These are phyloP conservation scores for Cladophialophora carrionii DNA, from an alignment of 2,329 filamentous ascomycete species.

Conservation along the genomic window DNA sequence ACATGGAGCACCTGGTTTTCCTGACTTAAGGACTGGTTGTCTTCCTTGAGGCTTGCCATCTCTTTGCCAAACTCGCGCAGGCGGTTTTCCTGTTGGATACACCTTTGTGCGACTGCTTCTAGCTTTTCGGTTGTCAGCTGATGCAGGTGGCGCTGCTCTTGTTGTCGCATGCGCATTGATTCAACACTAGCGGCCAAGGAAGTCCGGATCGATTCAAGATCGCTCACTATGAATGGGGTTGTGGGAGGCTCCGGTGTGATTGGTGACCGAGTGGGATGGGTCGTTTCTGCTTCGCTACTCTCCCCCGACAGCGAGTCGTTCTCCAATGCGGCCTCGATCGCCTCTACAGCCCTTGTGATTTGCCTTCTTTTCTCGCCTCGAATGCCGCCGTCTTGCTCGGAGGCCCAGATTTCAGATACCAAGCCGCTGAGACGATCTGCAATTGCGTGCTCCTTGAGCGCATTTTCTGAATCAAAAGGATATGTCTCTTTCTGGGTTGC, in stretches of 20 bases:
- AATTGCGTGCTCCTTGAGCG: conserved; percentile 11
- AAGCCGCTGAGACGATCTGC: conserved; percentile 32
- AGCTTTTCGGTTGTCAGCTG: conserved; percentile 35
- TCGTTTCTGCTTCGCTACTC: conserved; percentile 17
- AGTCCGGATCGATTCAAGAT: conserved; percentile 26
- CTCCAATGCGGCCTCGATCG: conserved; percentile 29
- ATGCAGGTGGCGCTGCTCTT: conserved; percentile 38
- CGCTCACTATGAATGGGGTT: conserved; percentile 7
- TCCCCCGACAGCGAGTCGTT: conserved; percentile 21
- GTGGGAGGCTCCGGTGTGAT: neutral
- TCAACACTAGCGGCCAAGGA: conserved; percentile 32
- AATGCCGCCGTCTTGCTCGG: conserved; percentile 32
- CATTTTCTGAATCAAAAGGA: conserved; percentile 11
- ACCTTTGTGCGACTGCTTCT: conserved; percentile 36
- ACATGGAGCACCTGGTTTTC: conserved; percentile 30
- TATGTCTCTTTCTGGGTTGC: conserved; percentile 22
- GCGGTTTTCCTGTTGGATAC: conserved; percentile 32
- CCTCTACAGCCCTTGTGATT: conserved; percentile 23
- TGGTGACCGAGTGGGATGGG: conserved; percentile 4
- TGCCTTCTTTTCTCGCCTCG: conserved; percentile 23
- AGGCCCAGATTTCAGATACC: conserved; percentile 33
- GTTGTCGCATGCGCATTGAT: conserved; percentile 38
- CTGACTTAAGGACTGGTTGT: conserved; percentile 28
- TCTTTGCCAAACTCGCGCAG: conserved; percentile 32
- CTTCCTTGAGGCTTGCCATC: conserved; percentile 25